Evolutionary conservation across 768 basidiomycete genomes (phyloP), one percentile per base, ranked within the genome.

Genomic region (Rhizopogon salebrosus): DNA sequence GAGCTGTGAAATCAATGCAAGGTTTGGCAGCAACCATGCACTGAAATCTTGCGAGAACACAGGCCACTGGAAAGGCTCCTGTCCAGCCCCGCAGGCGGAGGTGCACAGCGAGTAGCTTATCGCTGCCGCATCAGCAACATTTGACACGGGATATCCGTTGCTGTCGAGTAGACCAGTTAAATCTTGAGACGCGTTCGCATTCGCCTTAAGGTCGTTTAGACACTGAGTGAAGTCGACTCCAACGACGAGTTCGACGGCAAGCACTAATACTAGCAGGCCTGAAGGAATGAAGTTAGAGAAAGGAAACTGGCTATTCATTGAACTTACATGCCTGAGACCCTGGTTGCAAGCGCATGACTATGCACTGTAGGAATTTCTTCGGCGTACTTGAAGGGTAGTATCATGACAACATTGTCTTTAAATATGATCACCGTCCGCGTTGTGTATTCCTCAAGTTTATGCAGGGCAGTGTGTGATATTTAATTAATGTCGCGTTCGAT

Each of bases 1-100:
- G 14, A 80, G 70, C 43, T 77, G 76, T 0, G 76, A 75, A 14
- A 79, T 61, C 6, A 79, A 56, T 0, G 77, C 75, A 10, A 79
- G 68, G 67, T 74, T 78, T 5, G 78, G 78, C 6, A 79, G 51
- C 3, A 79, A 63, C 78, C 77, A 79, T 0, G 74, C 56, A 10
- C 67, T 64, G 56, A 72, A 77, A 41, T 74, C 63, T 40, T 73
- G 71, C 0, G 64, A 42, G 42, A 65, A 65, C 2, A 20, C 34
- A 3, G 14, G 18, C 62, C 62, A 64, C 13, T 10, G 24, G 14
- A 64, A 66, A 7, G 54, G n/a, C 4, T 55, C 48, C 7, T 29
- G 27, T 56, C n/a, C n/a, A n/a, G n/a, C n/a, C n/a, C n/a, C n/a
- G 24, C 41, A 41, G 8, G 8, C 14, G 24, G 41, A 41, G 24